Base-by-base conservation (phyloP, 2,329 filamentous ascomycete species). In the Dactylellina leptospora region DNA sequence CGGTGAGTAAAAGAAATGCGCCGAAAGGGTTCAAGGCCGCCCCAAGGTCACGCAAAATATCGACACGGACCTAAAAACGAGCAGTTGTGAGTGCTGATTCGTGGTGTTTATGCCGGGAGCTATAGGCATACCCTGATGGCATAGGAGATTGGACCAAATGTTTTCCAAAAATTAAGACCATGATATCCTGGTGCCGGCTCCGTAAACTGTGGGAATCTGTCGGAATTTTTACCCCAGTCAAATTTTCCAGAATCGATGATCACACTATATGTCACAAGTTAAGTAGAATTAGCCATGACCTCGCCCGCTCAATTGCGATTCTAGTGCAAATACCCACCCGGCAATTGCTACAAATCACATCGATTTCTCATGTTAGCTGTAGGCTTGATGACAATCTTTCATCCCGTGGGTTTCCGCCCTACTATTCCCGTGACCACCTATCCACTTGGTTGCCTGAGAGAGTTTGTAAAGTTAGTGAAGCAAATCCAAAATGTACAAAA, bases 81-180 rank as follows among this genome's bases (percentile, higher is more conserved):
- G 13, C 18, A n/a, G 3, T 40, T 1, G 13, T 40, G 13, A 40
- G 36, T 5, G 18, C 13, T 4, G 36, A n/a, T 4, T 16, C 10
- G 18, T 16, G 36, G 13, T 40, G 18, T 10, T 16, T 5, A 16
- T n/a, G 11, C 5, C 36, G 18, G 10, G 18, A 40, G 18, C 13
- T 5, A 16, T n/a, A 16, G 6, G 13, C 22, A 18, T 27, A 91
- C 87, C 56, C 92, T 88, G 78, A 96, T 90, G 77, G 91, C 90
- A 80, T 92, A 97, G 25, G 91, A 86, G 76, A 92, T 85, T 61
- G 87, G 80, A 33, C 93, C 93, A 76, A 97, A 96, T 0, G 92
- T 93, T 76, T 97, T 92, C 86, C 88, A 96, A 85, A 97, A 97
- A 80, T 92, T 93, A 75, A 96, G 85, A 30, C 93, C 93, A 81